Base-by-base conservation (phyloP, 1,139 yeast genomes). In the Meyerozyma sp. region DNA sequence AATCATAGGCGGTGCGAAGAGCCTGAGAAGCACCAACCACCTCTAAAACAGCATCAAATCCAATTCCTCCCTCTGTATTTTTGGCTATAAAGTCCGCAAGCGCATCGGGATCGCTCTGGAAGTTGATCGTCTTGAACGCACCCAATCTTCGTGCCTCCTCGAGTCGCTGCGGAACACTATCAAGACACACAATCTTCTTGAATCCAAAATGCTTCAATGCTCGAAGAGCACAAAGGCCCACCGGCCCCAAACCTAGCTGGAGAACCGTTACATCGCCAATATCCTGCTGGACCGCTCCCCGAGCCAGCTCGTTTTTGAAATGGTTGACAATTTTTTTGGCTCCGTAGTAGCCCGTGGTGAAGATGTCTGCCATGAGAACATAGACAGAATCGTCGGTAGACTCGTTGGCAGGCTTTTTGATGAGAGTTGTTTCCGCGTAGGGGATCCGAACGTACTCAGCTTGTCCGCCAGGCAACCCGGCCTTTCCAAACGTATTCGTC, bases 171-270 rank as follows among this genome's bases (percentile, higher is more conserved):
- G 71, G 69, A 9, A 79, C 77, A 32, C 69, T 65, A 51, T 79
- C 84, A 8, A 79, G 72, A 21, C 77, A 79, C 34, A 75, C 77
- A 25, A 79, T 60, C 14, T 66, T 65, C 36, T 58, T 55, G 51
- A 77, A 69, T 5, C 82, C 82, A 48, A 70, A 63, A 44, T 72
- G 62, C 42, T 66, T 70, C 41, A 80, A 69, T 0, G 76, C 64
- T 25, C 70, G 61, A 40, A 79, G 63, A 0, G 79, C 79, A 63
- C 84, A 79, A 21, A 79, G 64, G 0, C 84, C 84, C 2, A 81
- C 87, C 0, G 87, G 87, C 1, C 87, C 87, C 14, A 81, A 75
- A 1, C 87, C 87, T 5, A 81, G 55, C 49, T 79, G 84, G 36
- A 79, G 61, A 3, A 79, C 59, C 4, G 70, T 59, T 26, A 70